phyloP scores from a whole-genome alignment of 1,284 basidiomycete genomes.

The Meira nashicola region DNA sequence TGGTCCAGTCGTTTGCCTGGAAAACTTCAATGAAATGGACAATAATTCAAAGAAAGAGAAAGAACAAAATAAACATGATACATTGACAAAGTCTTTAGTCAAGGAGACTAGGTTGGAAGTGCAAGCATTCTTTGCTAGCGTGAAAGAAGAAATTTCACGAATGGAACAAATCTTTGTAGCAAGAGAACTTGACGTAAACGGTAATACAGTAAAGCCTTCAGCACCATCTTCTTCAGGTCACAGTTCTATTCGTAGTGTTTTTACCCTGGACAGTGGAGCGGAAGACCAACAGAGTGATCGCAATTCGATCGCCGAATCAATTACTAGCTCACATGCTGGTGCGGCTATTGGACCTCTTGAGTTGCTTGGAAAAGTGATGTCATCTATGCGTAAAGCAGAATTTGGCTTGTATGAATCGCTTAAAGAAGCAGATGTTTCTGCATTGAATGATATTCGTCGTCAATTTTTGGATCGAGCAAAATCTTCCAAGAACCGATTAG shows the following conservation, averaged over 20 bases:
- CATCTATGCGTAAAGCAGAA: constrained; percentile 29
- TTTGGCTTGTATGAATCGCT: constrained; percentile 41
- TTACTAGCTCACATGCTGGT: background rate
- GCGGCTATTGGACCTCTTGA: constrained; percentile 20
- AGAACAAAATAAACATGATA: constrained; percentile 4
- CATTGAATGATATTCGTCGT: constrained; percentile 39
- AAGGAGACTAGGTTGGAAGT: constrained; percentile 33
- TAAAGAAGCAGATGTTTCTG: constrained; percentile 21
- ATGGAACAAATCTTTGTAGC: constrained; percentile 35
- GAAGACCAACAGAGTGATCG: background rate
- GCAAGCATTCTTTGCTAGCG: constrained; percentile 37
- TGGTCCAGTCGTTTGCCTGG: constrained; percentile 22
- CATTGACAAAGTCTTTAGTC: constrained; percentile 20
- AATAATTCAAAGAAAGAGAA: background rate
- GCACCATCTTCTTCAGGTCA: background rate
- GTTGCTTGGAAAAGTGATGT: constrained; percentile 25
- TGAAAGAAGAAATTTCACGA: constrained; percentile 29
- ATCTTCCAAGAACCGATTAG: constrained; percentile 34
- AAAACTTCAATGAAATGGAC: background rate
- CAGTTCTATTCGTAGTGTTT: background rate
- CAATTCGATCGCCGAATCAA: background rate
- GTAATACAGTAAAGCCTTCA: constrained; percentile 25
- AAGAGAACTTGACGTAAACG: constrained; percentile 41
- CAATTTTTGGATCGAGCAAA: constrained; percentile 35
- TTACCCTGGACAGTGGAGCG: too few species aligned